A percentile compares a stretch with the other conserved stretches of the same genome.
Evolutionary conservation across 306 rosid genomes (phyloP).

Genomic region (Fragaria iinumae): DNA sequence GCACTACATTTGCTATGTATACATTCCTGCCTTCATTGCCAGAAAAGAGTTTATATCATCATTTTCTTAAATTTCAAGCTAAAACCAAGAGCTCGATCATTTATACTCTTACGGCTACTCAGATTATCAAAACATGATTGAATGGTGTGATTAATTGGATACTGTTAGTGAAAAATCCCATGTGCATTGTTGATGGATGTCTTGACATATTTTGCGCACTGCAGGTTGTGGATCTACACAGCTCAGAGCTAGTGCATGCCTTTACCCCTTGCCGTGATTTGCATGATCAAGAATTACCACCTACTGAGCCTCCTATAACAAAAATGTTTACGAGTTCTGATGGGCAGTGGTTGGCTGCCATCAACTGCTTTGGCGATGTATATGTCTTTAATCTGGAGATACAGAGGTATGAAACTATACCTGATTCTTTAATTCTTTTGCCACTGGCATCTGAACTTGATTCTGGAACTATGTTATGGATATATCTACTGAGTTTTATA

Average conservation of each 20-base stretch:
- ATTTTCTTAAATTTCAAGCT: neutral
- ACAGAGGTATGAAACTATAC: constrained; percentile 49
- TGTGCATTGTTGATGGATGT: neutral
- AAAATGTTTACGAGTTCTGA: constrained; percentile 86
- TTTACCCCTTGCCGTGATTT: constrained; percentile 65
- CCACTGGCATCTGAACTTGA: neutral
- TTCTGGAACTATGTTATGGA: neutral
- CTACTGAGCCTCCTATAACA: constrained; percentile 89
- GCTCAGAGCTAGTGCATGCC: constrained; percentile 52
- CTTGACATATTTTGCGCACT: constrained; percentile 23
- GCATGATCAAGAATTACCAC: constrained; percentile 55
- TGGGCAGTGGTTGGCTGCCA: constrained; percentile 97
- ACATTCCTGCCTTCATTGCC: neutral
- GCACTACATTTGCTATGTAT: neutral
- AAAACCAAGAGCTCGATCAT: constrained; percentile 1
- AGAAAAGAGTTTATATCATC: neutral
- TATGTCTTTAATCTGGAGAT: constrained; percentile 82
- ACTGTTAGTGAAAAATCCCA: neutral
- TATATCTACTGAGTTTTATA: neutral
- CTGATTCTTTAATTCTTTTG: neutral
- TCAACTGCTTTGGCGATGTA: constrained; percentile 93
- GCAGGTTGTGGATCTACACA: constrained; percentile 69
- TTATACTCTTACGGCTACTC: neutral
- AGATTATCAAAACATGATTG: neutral
- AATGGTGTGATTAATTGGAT: neutral